Conservation (phyloP, 108 stramenopile genomes). For the Asterionellopsis glacialis region DNA sequence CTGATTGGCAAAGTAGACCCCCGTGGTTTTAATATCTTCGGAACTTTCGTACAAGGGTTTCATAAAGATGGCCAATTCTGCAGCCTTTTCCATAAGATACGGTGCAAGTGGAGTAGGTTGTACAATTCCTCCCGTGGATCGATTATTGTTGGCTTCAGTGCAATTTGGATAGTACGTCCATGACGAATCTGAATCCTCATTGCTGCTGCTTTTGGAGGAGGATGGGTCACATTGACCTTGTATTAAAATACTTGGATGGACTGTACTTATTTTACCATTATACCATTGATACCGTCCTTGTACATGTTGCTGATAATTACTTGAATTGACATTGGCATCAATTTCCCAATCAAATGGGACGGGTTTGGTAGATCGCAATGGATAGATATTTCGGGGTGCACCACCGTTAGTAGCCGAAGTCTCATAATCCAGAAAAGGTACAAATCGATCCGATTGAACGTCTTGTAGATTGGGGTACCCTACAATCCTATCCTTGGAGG, state of each 20-base stretch:
- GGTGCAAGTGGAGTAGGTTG: slow-evolving; percentile 23
- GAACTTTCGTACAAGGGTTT: slow-evolving; percentile 48
- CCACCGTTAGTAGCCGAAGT: too few relatives aligned
- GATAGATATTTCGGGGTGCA: slow-evolving; percentile 20
- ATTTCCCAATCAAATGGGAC: slow-evolving; percentile 48
- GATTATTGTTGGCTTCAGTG: slow-evolving; percentile 42
- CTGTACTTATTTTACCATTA: slow-evolving; percentile 12
- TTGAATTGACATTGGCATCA: slow-evolving; percentile 16
- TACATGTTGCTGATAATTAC: slow-evolving; percentile 20
- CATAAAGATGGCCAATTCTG: slow-evolving; percentile 30
- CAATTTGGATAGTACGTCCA: slow-evolving; percentile 34
- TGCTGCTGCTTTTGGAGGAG: too few relatives aligned
- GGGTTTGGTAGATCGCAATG: slow-evolving; percentile 17
- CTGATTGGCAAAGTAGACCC: slow-evolving; percentile 38
- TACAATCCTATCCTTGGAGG: slow-evolving; percentile 42
- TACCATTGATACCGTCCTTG: slow-evolving; percentile 9
- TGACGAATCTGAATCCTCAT: slow-evolving; percentile 12
- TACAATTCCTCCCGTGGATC: slow-evolving; percentile 27
- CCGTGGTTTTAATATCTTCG: slow-evolving; percentile 14
- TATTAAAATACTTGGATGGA: slow-evolving; percentile 23
- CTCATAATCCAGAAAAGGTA: slow-evolving; percentile 39
- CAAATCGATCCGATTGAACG: slow-evolving; percentile 15
- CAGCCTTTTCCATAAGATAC: slow-evolving; percentile 25
- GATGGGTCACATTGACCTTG: slow-evolving; percentile 53
- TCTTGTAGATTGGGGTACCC: slow-evolving; percentile 29